Evolutionary conservation across 495 filamentous ascomycete species (phyloP).

Genomic region (Neurospora sp.): DNA sequence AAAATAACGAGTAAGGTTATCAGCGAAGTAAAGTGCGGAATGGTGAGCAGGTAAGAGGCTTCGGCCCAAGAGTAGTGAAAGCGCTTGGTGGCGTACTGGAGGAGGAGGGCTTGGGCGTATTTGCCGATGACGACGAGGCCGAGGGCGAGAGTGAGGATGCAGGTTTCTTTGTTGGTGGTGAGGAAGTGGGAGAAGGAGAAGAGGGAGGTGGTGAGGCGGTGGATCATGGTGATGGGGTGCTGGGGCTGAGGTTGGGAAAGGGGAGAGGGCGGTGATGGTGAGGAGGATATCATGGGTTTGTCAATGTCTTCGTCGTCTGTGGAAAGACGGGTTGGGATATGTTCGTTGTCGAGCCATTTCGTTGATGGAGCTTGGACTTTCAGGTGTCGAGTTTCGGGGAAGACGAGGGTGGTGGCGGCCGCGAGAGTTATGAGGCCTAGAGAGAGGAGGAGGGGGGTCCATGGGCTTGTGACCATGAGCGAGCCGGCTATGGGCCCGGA

Average conservation of each 20-base stretch:
- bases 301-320: background rate
- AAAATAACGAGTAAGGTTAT: conserved; percentile 16
- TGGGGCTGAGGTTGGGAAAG: background rate
- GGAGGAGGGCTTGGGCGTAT: conserved; percentile 18
- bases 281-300: background rate
- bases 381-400: conserved; percentile 24
- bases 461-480: conserved; percentile 15
- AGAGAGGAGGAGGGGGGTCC: conserved; percentile 15
- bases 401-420: background rate
- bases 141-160: conserved; percentile 16
- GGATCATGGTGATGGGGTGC: background rate
- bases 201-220: background rate
- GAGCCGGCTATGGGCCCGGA: conserved; percentile 15
- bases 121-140: conserved; percentile 16
- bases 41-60: conserved; percentile 18
- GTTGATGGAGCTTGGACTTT: conserved; percentile 4
- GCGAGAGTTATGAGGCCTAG: conserved; percentile 5
- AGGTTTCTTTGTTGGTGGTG: conserved; percentile 8
- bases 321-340: background rate
- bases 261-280: background rate
- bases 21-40: conserved; percentile 17
- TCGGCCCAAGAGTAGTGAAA: conserved; percentile 22
- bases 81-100: conserved; percentile 25
- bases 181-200: background rate
- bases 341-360: background rate